Evolutionary conservation across 495 filamentous ascomycete species (phyloP).

Genomic region (Penicillium desertorum): DNA sequence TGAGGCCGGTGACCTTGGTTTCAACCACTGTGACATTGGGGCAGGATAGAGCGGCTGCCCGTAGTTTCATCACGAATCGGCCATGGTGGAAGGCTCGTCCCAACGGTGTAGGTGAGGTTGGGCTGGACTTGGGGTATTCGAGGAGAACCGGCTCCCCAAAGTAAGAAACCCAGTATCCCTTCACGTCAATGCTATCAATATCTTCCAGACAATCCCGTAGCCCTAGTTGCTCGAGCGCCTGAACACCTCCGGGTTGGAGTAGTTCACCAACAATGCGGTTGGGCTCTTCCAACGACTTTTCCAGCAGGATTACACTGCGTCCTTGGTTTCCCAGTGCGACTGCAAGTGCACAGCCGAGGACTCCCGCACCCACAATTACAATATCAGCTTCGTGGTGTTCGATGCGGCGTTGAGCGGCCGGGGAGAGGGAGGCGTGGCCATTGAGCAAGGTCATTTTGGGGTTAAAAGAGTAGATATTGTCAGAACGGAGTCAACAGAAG

Average conservation of each 20-base stretch:
- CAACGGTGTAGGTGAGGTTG: conserved; percentile 48
- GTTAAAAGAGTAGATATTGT: conserved; percentile 7
- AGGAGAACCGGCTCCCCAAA: conserved; percentile 75
- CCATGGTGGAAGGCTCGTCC: conserved; percentile 82
- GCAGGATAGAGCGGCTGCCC: conserved; percentile 62
- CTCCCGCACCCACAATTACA: conserved; percentile 85
- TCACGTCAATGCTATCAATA: conserved; percentile 79
- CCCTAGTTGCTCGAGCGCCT: conserved; percentile 77
- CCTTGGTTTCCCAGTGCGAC: conserved; percentile 85
- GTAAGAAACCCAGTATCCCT: conserved; percentile 88
- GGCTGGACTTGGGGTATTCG: conserved; percentile 57
- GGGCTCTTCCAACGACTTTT: conserved; percentile 86
- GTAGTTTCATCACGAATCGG: conserved; percentile 73
- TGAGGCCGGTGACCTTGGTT: conserved; percentile 62
- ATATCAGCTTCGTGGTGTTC: conserved; percentile 68
- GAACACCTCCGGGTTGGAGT: conserved; percentile 87
- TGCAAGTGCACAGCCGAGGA: conserved; percentile 85
- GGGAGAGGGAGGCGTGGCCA: conserved; percentile 29
- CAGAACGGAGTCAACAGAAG: conserved; percentile 4
- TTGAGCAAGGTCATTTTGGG: conserved; percentile 30
- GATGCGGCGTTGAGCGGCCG: conserved; percentile 42
- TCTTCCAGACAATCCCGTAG: conserved; percentile 78
- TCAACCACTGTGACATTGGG: conserved; percentile 74
- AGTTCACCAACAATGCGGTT: conserved; percentile 96
- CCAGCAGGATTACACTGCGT: conserved; percentile 86